Evolutionary conservation across 2,329 filamentous ascomycete genomes (phyloP).

Genomic region (Exophiala mesophila): DNA sequence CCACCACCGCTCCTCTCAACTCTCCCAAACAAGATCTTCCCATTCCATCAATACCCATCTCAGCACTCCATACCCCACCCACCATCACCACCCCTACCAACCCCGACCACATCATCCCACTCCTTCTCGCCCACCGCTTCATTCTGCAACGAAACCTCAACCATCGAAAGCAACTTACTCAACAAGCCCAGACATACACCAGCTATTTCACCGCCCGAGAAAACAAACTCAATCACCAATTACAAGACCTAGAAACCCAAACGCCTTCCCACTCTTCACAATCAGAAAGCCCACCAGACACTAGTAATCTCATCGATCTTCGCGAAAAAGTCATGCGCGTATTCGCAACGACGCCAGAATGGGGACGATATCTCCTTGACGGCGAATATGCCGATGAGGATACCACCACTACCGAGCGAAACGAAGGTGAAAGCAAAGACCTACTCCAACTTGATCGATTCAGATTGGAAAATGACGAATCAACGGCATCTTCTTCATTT

Average conservation of each 20-base stretch:
- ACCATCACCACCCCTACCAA: conserved; percentile 25
- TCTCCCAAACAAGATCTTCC: neutral
- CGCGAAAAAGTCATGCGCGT: neutral
- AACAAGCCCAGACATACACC: too few relatives aligned
- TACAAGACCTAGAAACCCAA: neutral
- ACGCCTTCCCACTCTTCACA: neutral
- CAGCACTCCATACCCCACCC: neutral
- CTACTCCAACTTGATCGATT: too few relatives aligned
- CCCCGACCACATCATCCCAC: conserved; percentile 49
- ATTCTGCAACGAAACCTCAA: conserved; percentile 48
- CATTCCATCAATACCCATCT: conserved; percentile 1
- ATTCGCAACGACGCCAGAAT: neutral
- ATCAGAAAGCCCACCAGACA: neutral
- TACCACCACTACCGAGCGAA: too few relatives aligned
- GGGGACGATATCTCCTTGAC: neutral
- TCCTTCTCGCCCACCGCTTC: conserved; percentile 68
- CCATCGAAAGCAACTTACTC: conserved; percentile 3
- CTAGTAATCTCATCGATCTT: neutral
- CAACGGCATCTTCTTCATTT: too few relatives aligned
- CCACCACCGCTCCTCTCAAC: too few relatives aligned
- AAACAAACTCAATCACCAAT: neutral
- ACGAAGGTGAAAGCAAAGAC: too few relatives aligned
- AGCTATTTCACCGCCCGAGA: neutral
- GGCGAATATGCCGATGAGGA: too few relatives aligned
- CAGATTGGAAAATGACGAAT: too few relatives aligned